These are phyloP conservation scores for Agapanthus africanus DNA, from an alignment of 106 monocot species.

Conservation along the genomic window DNA sequence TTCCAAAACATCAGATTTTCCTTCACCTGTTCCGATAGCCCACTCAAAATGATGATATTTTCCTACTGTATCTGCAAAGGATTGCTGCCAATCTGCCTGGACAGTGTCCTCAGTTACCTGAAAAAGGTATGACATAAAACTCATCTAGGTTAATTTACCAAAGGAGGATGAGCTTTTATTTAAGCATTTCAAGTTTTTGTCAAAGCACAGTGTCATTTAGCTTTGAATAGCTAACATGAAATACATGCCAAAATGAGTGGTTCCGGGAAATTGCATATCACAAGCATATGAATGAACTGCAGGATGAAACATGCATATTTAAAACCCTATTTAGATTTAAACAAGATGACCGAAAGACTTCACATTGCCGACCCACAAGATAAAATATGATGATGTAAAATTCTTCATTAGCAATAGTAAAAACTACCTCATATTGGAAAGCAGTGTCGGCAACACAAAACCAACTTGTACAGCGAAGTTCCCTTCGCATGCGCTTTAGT, in stretches of 20 bases:
- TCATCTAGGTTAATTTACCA: neutral
- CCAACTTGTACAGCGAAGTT: constrained; percentile 58
- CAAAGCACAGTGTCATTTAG: too few species aligned
- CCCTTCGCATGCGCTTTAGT: constrained; percentile 59
- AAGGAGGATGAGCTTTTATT: neutral
- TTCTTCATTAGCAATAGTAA: too few species aligned
- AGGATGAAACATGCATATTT: neutral
- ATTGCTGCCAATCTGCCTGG: constrained; percentile 77
- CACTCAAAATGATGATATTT: constrained; percentile 95
- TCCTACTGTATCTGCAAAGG: constrained; percentile 54
- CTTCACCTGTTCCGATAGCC: constrained; percentile 90
- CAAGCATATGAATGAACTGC: neutral
- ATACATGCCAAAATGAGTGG: neutral
- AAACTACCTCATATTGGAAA: constrained; percentile 54
- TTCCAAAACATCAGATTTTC: constrained; percentile 76
- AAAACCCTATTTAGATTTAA: neutral
- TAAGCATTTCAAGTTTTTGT: neutral
- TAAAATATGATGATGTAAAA: neutral
- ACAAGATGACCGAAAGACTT: neutral
- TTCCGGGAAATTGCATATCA: neutral
- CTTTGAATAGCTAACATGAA: too few species aligned
- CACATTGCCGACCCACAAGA: neutral
- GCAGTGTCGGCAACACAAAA: constrained; percentile 64
- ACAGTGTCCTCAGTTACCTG: constrained; percentile 82
- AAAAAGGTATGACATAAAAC: constrained; percentile 13